Percentiles rank a stretch among this genome's conserved stretches.
phyloP scores from a whole-genome alignment of 1,284 basidiomycete genomes.

The Stygiomarasmius scandens region DNA sequence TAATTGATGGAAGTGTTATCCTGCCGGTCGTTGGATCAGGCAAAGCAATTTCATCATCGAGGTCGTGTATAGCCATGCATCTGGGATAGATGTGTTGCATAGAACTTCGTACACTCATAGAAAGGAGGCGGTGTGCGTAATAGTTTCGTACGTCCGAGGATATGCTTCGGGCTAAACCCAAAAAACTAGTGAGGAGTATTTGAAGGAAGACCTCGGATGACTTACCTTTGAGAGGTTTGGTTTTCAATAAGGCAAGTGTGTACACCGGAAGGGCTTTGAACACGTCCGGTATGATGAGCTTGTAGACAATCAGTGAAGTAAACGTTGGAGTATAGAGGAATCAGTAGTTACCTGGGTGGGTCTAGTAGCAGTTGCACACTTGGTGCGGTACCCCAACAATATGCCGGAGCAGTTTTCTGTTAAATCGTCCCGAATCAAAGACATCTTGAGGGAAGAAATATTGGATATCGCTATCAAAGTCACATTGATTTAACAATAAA shows the following conservation, averaged over 20 bases:
- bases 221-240: slow-evolving; percentile 88
- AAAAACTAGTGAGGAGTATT: slow-evolving; percentile 9
- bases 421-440: slow-evolving; percentile 81
- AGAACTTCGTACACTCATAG: slow-evolving; percentile 68
- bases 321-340: too few species aligned
- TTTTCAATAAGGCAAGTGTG: slow-evolving; percentile 85
- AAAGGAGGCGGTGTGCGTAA: slow-evolving; percentile 77
- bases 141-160: slow-evolving; percentile 93
- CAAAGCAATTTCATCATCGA: slow-evolving; percentile 74
- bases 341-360: slow-evolving; percentile 73
- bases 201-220: slow-evolving; percentile 1
- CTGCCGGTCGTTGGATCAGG: slow-evolving; percentile 61
- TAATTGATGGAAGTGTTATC: slow-evolving; percentile 75
- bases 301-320: background rate
- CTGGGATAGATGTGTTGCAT: slow-evolving; percentile 90
- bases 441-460: slow-evolving; percentile 64
- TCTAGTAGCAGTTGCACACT: slow-evolving; percentile 86
- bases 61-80: slow-evolving; percentile 87
- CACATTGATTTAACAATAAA: background rate
- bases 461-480: slow-evolving; percentile 64
- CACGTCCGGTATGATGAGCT: slow-evolving; percentile 94
- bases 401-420: slow-evolving; percentile 87
- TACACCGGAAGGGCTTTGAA: slow-evolving; percentile 91
- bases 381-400: slow-evolving; percentile 85
- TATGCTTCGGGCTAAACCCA: slow-evolving; percentile 72